phyloP scores from a whole-genome alignment of 2,329 filamentous ascomycete genomes.

The Teratosphaeria destructans region DNA sequence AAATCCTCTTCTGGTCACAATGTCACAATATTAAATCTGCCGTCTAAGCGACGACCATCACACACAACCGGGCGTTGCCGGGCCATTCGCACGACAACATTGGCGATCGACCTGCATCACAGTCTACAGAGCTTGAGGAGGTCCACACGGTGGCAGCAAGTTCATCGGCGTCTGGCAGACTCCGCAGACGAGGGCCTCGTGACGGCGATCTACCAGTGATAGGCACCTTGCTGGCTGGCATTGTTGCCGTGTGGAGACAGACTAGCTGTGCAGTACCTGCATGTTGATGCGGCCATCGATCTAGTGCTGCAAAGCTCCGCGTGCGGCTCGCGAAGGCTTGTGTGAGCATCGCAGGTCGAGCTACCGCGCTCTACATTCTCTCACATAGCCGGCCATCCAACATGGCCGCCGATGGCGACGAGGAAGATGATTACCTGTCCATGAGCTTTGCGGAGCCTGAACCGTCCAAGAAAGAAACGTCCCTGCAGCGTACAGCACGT shows the following conservation, averaged over 20 bases:
- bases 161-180: not conserved
- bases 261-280: not conserved
- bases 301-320: not conserved
- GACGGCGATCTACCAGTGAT: not conserved
- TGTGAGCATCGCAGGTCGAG: not conserved
- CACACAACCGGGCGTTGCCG: not conserved
- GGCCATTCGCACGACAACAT: not conserved
- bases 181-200: not conserved
- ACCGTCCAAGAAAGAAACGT: slow-evolving; percentile 45
- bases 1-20: slow-evolving; percentile 4
- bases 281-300: not conserved
- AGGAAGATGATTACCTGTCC: slow-evolving; percentile 93
- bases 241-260: not conserved
- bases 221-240: not conserved
- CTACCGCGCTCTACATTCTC: not conserved
- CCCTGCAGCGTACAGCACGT: slow-evolving; percentile 48
- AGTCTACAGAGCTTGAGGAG: not conserved
- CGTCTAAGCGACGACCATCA: not conserved
- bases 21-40: not conserved
- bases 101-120: not conserved
- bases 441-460: slow-evolving; percentile 75
- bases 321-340: not conserved
- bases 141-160: no score
- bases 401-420: slow-evolving; percentile 38
- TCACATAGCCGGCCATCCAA: not conserved